Evolutionary conservation across 495 filamentous ascomycete species (phyloP).

Genomic region (Daldinia loculata): DNA sequence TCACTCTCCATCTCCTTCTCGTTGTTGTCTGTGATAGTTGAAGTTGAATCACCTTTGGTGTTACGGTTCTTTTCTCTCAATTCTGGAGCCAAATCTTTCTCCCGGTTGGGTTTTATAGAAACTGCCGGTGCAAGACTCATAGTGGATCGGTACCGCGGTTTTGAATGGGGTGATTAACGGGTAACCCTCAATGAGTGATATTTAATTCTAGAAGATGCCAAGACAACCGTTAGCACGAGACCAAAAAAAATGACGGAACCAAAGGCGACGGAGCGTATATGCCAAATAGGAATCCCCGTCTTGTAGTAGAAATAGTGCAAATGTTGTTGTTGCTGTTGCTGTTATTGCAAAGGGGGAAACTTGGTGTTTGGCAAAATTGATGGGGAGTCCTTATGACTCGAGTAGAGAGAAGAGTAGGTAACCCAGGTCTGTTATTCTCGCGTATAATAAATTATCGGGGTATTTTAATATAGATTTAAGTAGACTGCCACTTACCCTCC

Average conservation of each 20-base stretch:
- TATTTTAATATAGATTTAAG: conserved; percentile 29
- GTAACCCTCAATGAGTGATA: conserved; percentile 36
- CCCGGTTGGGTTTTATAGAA: conserved; percentile 36
- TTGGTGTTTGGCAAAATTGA: conserved; percentile 13
- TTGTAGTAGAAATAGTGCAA: conserved; percentile 11
- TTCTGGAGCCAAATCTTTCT: conserved; percentile 25
- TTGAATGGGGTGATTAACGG: conserved; percentile 43
- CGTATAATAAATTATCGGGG: conserved; percentile 39
- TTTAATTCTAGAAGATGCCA: conserved; percentile 38
- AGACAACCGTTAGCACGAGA: conserved; percentile 37
- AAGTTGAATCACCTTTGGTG: conserved; percentile 47
- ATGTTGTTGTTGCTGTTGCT: neutral
- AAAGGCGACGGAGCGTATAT: conserved; percentile 13
- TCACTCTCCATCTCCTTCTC: conserved; percentile 47
- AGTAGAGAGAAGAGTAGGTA: neutral
- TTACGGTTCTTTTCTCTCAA: conserved; percentile 38
- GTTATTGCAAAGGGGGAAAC: neutral
- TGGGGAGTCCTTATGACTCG: conserved; percentile 14
- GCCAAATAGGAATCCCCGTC: conserved; percentile 1
- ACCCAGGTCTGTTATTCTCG: conserved; percentile 24
- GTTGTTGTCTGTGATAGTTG: conserved; percentile 43
- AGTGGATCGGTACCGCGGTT: conserved; percentile 12
- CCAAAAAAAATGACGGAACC: conserved; percentile 33
- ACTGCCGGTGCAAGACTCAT: conserved; percentile 44
- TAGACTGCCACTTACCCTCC: conserved; percentile 34